These are phyloP conservation scores for Penicillium sp. DNA, from an alignment of 2,329 filamentous ascomycete species.

Conservation along the genomic window DNA sequence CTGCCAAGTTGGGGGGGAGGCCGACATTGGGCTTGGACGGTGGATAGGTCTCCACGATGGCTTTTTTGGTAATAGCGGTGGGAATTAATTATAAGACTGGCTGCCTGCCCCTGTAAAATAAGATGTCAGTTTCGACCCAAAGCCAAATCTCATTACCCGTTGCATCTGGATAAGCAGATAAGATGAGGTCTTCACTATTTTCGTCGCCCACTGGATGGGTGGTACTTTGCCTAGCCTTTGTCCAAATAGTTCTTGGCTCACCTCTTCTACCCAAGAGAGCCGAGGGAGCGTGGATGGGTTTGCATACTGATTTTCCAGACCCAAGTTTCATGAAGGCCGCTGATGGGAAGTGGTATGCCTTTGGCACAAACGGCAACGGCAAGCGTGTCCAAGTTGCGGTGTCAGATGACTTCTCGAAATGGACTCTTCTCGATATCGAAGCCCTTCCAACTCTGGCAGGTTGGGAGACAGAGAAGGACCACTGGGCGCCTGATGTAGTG, in stretches of 20 bases:
- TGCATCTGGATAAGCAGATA: neutral
- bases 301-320: slow-evolving; percentile 47
- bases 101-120: neutral
- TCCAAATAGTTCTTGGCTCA: slow-evolving; percentile 22
- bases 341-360: slow-evolving; percentile 60
- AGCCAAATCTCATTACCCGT: neutral
- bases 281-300: slow-evolving; percentile 29
- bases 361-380: slow-evolving; percentile 58
- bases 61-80: slow-evolving; percentile 14
- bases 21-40: neutral
- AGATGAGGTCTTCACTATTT: slow-evolving; percentile 13
- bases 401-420: slow-evolving; percentile 53
- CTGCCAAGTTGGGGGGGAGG: slow-evolving; percentile 4
- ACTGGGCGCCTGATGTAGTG: slow-evolving; percentile 66
- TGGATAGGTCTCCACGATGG: slow-evolving; percentile 1
- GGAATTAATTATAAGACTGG: slow-evolving; percentile 18
- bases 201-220: slow-evolving; percentile 13
- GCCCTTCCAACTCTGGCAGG: slow-evolving; percentile 56
- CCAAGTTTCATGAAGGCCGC: slow-evolving; percentile 52
- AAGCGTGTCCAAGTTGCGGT: slow-evolving; percentile 59
- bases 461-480: slow-evolving; percentile 60
- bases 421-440: slow-evolving; percentile 57
- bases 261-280: slow-evolving; percentile 26
- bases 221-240: slow-evolving; percentile 15
- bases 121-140: neutral